A percentile compares a stretch with the other conserved stretches of the same genome.
Evolutionary conservation across 768 basidiomycete species (phyloP).

Genomic region (Leccinum sublutescens): DNA sequence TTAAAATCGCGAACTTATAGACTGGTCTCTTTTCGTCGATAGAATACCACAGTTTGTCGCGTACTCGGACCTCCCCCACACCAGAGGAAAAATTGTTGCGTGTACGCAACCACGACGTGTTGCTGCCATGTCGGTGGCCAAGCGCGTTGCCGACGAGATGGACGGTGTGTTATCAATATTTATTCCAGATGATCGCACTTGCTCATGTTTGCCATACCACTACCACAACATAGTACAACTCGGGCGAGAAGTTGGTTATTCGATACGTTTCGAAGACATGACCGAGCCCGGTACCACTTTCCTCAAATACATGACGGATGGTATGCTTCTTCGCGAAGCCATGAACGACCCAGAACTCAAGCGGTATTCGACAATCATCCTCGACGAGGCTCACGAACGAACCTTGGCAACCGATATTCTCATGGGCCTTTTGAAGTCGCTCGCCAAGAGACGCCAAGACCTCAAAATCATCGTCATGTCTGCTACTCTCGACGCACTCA

Average conservation of each 20-base stretch:
- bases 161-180: conserved; percentile 61
- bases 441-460: conserved; percentile 78
- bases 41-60: conserved; percentile 97
- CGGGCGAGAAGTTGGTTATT: conserved; percentile 95
- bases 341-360: conserved; percentile 92
- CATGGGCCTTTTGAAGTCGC: conserved; percentile 90
- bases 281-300: conserved; percentile 86
- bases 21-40: conserved; percentile 29
- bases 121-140: conserved; percentile 96
- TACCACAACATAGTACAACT: conserved; percentile 62
- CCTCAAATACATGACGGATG: conserved; percentile 98
- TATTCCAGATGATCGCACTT: not conserved
- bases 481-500: conserved; percentile 93
- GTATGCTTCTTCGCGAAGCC: conserved; percentile 97
- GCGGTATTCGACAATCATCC: conserved; percentile 95
- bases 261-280: conserved; percentile 94
- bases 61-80: conserved; percentile 90
- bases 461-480: conserved; percentile 99
- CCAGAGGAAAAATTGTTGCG: conserved; percentile 86
- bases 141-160: conserved; percentile 99
- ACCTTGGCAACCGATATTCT: conserved; percentile 97
- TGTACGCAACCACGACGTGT: conserved; percentile 97
- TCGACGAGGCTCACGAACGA: conserved; percentile 98
- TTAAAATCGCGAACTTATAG: conserved; percentile 26
- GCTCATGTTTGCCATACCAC: conserved; percentile 3